Conservation (phyloP, 306 rosid species). For the Lathyrus sativus region DNA sequence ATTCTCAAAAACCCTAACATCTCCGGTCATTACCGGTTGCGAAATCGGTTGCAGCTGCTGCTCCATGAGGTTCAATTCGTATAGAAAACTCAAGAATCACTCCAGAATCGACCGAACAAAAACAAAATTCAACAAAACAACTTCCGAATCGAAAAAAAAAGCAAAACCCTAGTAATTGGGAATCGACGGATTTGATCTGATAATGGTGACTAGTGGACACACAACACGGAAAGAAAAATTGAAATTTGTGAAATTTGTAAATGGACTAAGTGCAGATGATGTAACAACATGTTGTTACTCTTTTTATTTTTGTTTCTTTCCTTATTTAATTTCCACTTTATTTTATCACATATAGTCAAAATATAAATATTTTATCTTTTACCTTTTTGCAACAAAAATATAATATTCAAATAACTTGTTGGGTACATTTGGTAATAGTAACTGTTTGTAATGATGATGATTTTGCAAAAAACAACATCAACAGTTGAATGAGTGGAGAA, state of each 20-base stretch:
- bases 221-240: constrained; percentile 37
- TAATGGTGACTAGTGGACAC: constrained; percentile 38
- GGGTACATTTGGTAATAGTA: too few species aligned
- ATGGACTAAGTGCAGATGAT: constrained; percentile 52
- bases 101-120: too few species aligned
- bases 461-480: neutral
- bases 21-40: neutral
- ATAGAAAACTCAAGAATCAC: neutral
- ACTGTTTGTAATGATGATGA: too few species aligned
- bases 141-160: constrained; percentile 7
- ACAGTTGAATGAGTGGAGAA: constrained; percentile 46
- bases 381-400: neutral
- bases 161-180: constrained; percentile 63
- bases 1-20: constrained; percentile 31
- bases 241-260: neutral
- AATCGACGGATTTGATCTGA: constrained; percentile 47
- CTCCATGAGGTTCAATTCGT: constrained; percentile 25
- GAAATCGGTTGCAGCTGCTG: constrained; percentile 8
- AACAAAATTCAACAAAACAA: constrained; percentile 4
- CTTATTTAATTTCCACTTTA: neutral
- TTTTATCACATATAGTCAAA: neutral
- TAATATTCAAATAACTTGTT: too few species aligned
- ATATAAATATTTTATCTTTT: neutral
- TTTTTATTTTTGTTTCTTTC: constrained; percentile 28
- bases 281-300: constrained; percentile 42